Conservation (phyloP, 768 basidiomycete species). For the Tylopilus vinaceipallidus region DNA sequence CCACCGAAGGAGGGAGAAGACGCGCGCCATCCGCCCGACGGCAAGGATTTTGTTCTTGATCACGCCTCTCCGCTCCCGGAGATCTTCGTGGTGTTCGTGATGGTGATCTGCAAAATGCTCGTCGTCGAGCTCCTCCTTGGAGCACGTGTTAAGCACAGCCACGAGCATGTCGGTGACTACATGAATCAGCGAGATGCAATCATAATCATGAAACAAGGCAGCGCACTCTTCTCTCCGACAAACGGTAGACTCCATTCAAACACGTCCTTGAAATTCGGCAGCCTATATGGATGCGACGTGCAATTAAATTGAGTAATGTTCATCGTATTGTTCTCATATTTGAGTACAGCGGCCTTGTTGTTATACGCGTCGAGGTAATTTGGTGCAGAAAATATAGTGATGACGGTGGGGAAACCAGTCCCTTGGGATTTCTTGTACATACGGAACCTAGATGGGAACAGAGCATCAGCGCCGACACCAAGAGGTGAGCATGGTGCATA, state of each 20-base stretch:
- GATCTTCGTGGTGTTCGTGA: slow-evolving; percentile 29
- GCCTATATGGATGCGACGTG: slow-evolving; percentile 86
- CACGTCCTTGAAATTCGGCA: slow-evolving; percentile 97
- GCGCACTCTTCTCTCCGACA: slow-evolving; percentile 92
- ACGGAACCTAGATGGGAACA: slow-evolving; percentile 54
- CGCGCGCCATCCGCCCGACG: slow-evolving; percentile 64
- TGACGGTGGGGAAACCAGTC: slow-evolving; percentile 93
- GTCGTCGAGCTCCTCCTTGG: slow-evolving; percentile 93
- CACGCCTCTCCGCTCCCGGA: slow-evolving; percentile 44
- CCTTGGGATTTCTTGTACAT: slow-evolving; percentile 94
- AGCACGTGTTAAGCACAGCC: slow-evolving; percentile 92
- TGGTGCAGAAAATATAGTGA: slow-evolving; percentile 97
- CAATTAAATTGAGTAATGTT: slow-evolving; percentile 88
- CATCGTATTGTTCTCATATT: slow-evolving; percentile 95
- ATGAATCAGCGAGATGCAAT: not conserved
- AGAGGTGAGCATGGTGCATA: slow-evolving; percentile 34
- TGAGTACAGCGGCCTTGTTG: slow-evolving; percentile 95
- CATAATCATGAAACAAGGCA: not conserved
- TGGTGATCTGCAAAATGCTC: slow-evolving; percentile 33
- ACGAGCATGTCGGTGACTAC: slow-evolving; percentile 97
- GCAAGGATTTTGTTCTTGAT: slow-evolving; percentile 77
- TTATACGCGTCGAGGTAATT: slow-evolving; percentile 96
- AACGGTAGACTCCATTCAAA: slow-evolving; percentile 99
- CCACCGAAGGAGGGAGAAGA: slow-evolving; percentile 65
- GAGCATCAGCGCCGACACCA: not conserved